Base-by-base conservation (phyloP, 805 yeast species). In the Blastobotrys parvus region DNA sequence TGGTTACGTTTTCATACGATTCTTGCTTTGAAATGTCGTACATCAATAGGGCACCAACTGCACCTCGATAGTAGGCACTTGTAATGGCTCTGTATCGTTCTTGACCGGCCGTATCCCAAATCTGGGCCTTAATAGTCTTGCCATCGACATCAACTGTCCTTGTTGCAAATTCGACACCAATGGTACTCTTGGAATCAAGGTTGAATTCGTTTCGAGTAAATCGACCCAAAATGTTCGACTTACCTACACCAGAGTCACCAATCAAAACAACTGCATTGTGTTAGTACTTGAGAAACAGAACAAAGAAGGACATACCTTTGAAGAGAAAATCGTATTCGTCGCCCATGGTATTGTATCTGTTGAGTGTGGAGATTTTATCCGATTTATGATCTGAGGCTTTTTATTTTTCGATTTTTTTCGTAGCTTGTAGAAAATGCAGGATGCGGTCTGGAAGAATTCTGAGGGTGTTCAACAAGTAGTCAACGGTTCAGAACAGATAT, bases 81-180 rank as follows among this genome's bases (percentile, higher is more conserved):
- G 98, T 92, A 63, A 90, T 90, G 36, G 98, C 97, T 57, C 98
- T 78, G 71, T 92, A 90, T 64, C 98, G 79, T 66, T 90, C 98
- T 70, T 90, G 98, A 48, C 98, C 98, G 2, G 98, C 98, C 30
- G 98, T 90, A 65, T 90, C 98, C 98, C 98, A 90, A 61, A 90
- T 90, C 71, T 90, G 98, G 57, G 94, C 78, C 68, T 90, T 90
- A 64, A 90, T 89, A 47, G 94, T 87, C 70, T 90, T 92, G 53
- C 95, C 96, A 60, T 92, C 97, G 46, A 92, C 75, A 57, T 85
- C 94, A 44, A 92, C 79, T 2, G 97, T 89, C 63, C 97, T 76
- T 18, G 97, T 92, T 35, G 97, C 97, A 69, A 90, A 90, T 65
- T 92, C 98, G 41, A 92, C 98, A 38, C 98, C 98, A 60, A 90